A percentile compares a stretch with the other conserved stretches of the same genome.
These are phyloP conservation scores for Cenchrus fungigraminus DNA, from an alignment of 176 grass and related monocot genomes.

Conservation along the genomic window DNA sequence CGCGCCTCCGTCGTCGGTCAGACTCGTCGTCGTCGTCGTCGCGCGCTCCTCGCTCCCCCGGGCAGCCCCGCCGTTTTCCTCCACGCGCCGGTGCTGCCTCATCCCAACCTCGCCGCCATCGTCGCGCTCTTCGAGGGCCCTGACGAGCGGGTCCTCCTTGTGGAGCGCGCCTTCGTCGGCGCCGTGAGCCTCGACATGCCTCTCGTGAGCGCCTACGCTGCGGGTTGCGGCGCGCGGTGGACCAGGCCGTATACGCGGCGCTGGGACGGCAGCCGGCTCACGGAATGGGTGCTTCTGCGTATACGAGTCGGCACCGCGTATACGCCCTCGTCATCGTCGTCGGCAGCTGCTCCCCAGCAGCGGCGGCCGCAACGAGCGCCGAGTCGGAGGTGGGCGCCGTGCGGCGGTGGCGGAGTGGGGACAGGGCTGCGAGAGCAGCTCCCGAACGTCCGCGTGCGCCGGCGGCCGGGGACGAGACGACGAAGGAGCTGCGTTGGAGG, in stretches of 20 bases:
- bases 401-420: too few relatives aligned
- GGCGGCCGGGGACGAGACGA: too few relatives aligned
- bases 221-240: background rate
- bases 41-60: background rate
- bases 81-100: slow-evolving; percentile 54
- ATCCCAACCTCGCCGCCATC: slow-evolving; percentile 61
- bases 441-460: too few relatives aligned
- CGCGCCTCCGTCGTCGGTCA: slow-evolving; percentile 13
- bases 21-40: too few relatives aligned
- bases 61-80: slow-evolving; percentile 47
- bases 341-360: too few relatives aligned
- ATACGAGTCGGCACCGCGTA: slow-evolving; percentile 27
- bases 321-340: too few relatives aligned
- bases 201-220: slow-evolving; percentile 28
- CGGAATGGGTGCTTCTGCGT: slow-evolving; percentile 57
- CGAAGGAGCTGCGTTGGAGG: too few relatives aligned
- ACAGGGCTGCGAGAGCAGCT: too few relatives aligned
- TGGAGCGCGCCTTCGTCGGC: slow-evolving; percentile 43
- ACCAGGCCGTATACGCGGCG: slow-evolving; percentile 28
- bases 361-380: too few relatives aligned
- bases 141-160: slow-evolving; percentile 66
- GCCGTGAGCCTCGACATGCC: slow-evolving; percentile 39
- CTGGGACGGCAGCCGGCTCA: slow-evolving; percentile 49
- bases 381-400: too few relatives aligned
- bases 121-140: slow-evolving; percentile 68